These are phyloP conservation scores for Kalanchoe fedtschenkoi DNA, from an alignment of 164 flowering plant species.

Conservation along the genomic window DNA sequence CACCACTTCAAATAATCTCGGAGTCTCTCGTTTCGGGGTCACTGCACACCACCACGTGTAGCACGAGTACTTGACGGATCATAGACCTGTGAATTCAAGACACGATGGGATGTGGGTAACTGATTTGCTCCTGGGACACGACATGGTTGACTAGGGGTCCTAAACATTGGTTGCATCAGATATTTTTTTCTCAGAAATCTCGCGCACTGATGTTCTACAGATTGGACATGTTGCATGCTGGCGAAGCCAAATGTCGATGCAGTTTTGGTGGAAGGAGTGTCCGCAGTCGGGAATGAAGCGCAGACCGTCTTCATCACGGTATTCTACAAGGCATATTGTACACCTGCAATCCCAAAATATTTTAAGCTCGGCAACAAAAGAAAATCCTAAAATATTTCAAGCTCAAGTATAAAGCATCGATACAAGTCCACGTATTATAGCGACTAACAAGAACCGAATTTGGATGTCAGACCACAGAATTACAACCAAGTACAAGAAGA, in stretches of 20 bases:
- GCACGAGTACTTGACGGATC: neutral
- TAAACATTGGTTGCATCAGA: neutral
- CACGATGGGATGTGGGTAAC: neutral
- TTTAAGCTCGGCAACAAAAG: neutral
- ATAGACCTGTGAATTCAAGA: neutral
- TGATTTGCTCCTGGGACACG: neutral
- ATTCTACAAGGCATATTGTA: conserved; percentile 1
- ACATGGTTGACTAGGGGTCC: neutral
- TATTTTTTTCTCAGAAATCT: neutral
- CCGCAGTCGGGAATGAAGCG: neutral
- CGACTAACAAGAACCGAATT: no score
- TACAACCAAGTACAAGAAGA: no score
- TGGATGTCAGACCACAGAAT: no score
- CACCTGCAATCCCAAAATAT: neutral
- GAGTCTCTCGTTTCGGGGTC: no score
- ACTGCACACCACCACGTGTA: no score
- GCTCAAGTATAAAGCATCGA: no score
- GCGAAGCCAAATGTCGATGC: conserved; percentile 1
- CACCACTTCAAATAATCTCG: no score
- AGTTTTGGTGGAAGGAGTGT: neutral
- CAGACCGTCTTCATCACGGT: neutral
- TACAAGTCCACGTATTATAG: no score
- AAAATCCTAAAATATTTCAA: no score
- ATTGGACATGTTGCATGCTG: conserved; percentile 3
- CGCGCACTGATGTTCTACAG: conserved; percentile 2